Conservation (phyloP, 768 basidiomycete species). For the Collybia nuda region DNA sequence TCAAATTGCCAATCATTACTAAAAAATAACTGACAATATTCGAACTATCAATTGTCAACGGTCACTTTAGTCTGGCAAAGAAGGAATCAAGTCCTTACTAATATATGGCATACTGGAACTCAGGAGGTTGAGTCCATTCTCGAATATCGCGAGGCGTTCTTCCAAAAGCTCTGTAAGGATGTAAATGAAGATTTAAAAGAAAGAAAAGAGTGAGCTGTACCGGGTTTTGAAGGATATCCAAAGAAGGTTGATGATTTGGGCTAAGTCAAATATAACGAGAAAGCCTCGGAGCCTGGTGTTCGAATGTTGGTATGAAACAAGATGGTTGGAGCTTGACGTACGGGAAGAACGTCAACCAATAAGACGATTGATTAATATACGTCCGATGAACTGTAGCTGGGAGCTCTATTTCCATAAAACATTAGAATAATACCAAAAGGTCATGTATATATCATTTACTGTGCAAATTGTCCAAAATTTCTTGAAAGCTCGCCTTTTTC, state of each 20-base stretch:
- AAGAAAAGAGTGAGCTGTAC: constrained; percentile 36
- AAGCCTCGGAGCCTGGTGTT: constrained; percentile 83
- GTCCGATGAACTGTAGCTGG: constrained; percentile 77
- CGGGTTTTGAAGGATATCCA: constrained; percentile 83
- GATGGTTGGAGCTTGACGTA: constrained; percentile 35
- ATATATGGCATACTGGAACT: constrained; percentile 86
- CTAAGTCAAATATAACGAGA: constrained; percentile 91
- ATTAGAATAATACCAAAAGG: background rate
- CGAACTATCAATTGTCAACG: constrained; percentile 33
- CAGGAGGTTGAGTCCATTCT: constrained; percentile 87
- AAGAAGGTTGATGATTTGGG: constrained; percentile 89
- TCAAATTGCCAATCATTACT: constrained; percentile 10
- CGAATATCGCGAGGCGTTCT: constrained; percentile 88
- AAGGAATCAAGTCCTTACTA: constrained; percentile 50
- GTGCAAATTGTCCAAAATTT: constrained; percentile 46
- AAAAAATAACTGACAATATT: constrained; percentile 47
- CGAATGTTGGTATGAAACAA: background rate
- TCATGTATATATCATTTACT: constrained; percentile 29
- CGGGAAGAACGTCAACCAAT: constrained; percentile 95
- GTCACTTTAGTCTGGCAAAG: constrained; percentile 6
- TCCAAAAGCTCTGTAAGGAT: constrained; percentile 61
- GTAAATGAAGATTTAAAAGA: background rate
- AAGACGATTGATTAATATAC: constrained; percentile 89
- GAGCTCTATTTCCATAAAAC: constrained; percentile 43
- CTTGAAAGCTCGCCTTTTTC: constrained; percentile 39